Evolutionary conservation across 306 rosid genomes (phyloP), one percentile per base, ranked within the genome.

Genomic region (Vigna angularis): DNA sequence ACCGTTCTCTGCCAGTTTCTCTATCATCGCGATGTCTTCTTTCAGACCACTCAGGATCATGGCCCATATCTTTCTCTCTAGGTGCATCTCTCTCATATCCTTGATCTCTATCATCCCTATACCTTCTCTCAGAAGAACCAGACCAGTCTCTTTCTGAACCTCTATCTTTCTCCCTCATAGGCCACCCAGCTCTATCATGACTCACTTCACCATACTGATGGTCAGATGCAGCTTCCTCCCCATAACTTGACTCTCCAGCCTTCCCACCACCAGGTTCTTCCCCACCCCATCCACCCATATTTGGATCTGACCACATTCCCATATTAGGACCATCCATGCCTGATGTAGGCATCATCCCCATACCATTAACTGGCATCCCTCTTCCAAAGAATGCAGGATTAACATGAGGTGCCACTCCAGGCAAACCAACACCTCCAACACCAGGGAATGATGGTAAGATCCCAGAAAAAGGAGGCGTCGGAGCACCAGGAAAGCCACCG

Each of bases 221-320:
- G 62, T 95, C 98, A 1, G 98, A 92, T 44, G 90, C 98, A 78
- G 96, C 93, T 79, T 95, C 98, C 86, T 92, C 98, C 49, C 98
- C 98, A 81, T 90, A 95, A 78, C 97, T 95, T 24, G 98, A 95
- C 80, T 95, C 98, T 49, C 82, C 95, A 72, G 90, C 97, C 84
- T 89, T 87, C 34, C 97, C 97, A 52, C 93, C 91, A 70, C 93
- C 98, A 67, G 72, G 98, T 20, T 92, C 98, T 45, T 92, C 96
- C 50, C 88, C 90, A n/a, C 87, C 93, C 98, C 98, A 95, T 81
- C 89, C 97, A 53, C 96, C 96, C 98, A 95, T 91, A 79, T 62
- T 91, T 47, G 99, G 97, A 84, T 96, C 98, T 0, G 91, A 65
- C 99, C 98, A 96, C 98, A 96, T 96, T 73, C 98, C 99, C 96